These are phyloP conservation scores for Dryas alaskensis DNA, from an alignment of 306 rosid genomes.

Conservation along the genomic window DNA sequence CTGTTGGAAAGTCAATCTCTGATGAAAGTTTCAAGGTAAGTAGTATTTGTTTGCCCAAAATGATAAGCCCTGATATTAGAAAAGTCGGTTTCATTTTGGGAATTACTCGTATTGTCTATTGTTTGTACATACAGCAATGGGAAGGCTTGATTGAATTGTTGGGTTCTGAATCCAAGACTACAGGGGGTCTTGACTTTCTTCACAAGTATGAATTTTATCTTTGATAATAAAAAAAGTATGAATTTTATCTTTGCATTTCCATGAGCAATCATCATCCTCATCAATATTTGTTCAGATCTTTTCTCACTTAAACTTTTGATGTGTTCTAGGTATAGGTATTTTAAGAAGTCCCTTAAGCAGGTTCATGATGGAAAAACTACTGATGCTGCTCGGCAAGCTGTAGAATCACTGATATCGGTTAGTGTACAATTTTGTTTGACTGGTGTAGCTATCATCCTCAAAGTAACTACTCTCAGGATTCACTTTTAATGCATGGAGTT, in stretches of 20 bases:
- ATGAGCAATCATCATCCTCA: conserved; percentile 5
- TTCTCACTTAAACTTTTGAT: conserved; percentile 17
- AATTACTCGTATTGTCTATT: conserved; percentile 2
- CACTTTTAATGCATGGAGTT: neutral
- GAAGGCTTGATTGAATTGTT: conserved; percentile 88
- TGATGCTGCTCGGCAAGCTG: conserved; percentile 75
- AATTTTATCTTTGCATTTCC: conserved; percentile 10
- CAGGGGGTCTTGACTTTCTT: conserved; percentile 89
- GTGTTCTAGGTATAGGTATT: conserved; percentile 77
- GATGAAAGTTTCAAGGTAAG: conserved; percentile 88
- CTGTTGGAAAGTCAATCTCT: conserved; percentile 89
- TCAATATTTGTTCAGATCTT: conserved; percentile 18
- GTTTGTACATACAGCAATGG: conserved; percentile 69
- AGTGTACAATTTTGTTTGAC: neutral
- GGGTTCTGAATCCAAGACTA: conserved; percentile 84
- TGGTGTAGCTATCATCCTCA: neutral
- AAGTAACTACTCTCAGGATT: neutral
- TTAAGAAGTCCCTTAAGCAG: conserved; percentile 79
- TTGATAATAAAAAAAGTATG: conserved; percentile 45
- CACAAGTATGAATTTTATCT: conserved; percentile 59
- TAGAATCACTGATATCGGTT: conserved; percentile 71
- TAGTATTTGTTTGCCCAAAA: conserved; percentile 10
- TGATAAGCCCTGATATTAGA: conserved; percentile 11
- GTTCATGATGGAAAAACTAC: conserved; percentile 53
- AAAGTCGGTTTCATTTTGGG: conserved; percentile 14